Conservation (phyloP, 768 basidiomycete genomes). For the Phanerochaete sordida region DNA sequence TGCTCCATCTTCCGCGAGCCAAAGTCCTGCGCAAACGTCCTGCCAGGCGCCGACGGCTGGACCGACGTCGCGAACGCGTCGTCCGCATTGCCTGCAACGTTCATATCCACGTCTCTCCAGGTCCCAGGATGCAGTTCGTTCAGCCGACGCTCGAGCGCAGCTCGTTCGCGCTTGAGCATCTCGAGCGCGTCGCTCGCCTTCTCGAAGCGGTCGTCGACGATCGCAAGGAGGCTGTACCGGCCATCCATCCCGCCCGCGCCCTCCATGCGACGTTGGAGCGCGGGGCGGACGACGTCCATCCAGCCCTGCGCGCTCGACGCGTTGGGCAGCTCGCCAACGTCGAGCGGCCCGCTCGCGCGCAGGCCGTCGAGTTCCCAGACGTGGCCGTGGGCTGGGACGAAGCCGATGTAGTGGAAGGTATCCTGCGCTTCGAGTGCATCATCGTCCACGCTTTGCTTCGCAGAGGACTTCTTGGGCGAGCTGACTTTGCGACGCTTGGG, state of each 20-base stretch:
- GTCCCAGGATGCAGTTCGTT: slow-evolving; percentile 30
- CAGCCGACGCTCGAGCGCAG: slow-evolving; percentile 43
- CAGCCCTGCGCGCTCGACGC: slow-evolving; percentile 27
- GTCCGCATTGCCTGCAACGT: slow-evolving; percentile 26
- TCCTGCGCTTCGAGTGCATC: slow-evolving; percentile 42
- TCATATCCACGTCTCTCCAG: slow-evolving; percentile 37
- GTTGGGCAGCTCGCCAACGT: slow-evolving; percentile 52
- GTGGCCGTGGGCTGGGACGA: slow-evolving; percentile 57
- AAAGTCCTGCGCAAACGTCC: slow-evolving; percentile 41
- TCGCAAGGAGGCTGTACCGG: slow-evolving; percentile 57
- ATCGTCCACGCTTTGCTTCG: slow-evolving; percentile 16
- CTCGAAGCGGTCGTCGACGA: slow-evolving; percentile 50
- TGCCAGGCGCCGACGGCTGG: slow-evolving; percentile 23
- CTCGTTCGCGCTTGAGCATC: slow-evolving; percentile 45
- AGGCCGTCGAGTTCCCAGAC: slow-evolving; percentile 73
- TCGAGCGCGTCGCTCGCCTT: slow-evolving; percentile 50
- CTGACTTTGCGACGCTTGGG: slow-evolving; percentile 29
- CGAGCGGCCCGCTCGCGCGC: slow-evolving; percentile 51
- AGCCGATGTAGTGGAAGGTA: slow-evolving; percentile 62
- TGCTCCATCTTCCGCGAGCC: slow-evolving; percentile 40
- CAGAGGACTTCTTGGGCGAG: slow-evolving; percentile 20
- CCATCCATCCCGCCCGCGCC: slow-evolving; percentile 40
- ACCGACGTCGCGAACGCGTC: slow-evolving; percentile 31
- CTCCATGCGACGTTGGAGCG: slow-evolving; percentile 58
- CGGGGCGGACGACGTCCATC: slow-evolving; percentile 63